These are phyloP conservation scores for Coleophoma eucalyptorum DNA, from an alignment of 2,329 filamentous ascomycete genomes.

Conservation along the genomic window DNA sequence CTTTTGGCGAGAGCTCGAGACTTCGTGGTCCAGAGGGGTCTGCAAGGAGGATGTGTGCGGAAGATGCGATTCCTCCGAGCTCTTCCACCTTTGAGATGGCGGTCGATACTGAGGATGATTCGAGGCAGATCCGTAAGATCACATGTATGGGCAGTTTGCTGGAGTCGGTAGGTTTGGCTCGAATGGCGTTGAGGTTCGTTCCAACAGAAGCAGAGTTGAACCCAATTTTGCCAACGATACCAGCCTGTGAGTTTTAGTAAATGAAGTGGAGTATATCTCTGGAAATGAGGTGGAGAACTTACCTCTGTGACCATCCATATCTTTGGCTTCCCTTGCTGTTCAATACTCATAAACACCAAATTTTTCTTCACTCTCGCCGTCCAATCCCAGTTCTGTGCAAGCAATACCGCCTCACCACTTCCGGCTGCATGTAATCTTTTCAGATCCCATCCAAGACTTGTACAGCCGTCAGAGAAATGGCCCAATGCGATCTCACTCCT, in stretches of 20 bases:
- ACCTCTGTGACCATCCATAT: constrained; percentile 24
- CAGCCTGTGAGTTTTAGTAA: constrained; percentile 11
- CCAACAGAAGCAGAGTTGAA: constrained; percentile 51
- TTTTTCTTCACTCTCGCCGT: constrained; percentile 11
- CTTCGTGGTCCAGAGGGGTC: constrained; percentile 33
- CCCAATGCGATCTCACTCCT: constrained; percentile 48
- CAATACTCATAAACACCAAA: constrained; percentile 12
- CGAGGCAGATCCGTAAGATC: constrained; percentile 47
- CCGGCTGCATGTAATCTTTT: constrained; percentile 17
- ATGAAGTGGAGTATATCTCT: too few relatives aligned
- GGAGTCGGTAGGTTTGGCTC: constrained; percentile 41
- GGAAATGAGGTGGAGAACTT: not conserved
- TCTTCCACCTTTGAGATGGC: constrained; percentile 39
- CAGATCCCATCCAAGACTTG: constrained; percentile 35
- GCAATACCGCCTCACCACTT: constrained; percentile 6
- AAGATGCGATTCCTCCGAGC: constrained; percentile 48
- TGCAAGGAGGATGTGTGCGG: constrained; percentile 50
- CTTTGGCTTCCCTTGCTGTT: constrained; percentile 8
- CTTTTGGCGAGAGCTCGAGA: constrained; percentile 39
- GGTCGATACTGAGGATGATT: constrained; percentile 37
- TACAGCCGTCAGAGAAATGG: constrained; percentile 45
- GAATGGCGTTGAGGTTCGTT: constrained; percentile 52
- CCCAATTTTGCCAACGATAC: constrained; percentile 42
- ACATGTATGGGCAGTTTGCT: constrained; percentile 49
- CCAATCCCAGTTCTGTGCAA: constrained; percentile 23